Base-by-base conservation (phyloP, 164 flowering plant genomes). In the Akebia trifoliata region DNA sequence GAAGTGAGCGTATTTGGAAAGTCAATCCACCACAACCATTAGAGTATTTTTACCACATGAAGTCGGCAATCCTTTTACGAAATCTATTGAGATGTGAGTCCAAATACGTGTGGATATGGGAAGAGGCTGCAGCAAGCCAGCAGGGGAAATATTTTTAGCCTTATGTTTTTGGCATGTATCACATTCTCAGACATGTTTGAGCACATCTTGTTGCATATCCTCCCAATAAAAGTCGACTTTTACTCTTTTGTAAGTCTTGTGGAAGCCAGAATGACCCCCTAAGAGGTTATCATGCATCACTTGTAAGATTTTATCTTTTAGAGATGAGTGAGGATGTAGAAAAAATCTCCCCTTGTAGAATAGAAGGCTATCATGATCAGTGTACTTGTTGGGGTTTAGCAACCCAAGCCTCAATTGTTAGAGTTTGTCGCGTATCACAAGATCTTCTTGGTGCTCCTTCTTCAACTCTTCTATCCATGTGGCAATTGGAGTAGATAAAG, bases 91-190 rank as follows among this genome's bases (percentile, higher is more conserved):
- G n/a, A n/a, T n/a, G n/a, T n/a, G n/a, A n/a, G n/a, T 18, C 32
- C 32, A 29, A 25, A 29, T 14, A 1, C 18, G 51, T 22, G 15
- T 4, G 1, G 36, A 36, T 6, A 50, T 29, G 11, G 54, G 37
- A 1, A 50, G 22, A n/a, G 36, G 54, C 30, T 50, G 54, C 10
- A 50, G 36, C 37, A 50, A 30, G 9, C 54, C 54, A 29, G 36
- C 11, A 14, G 22, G 54, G 9, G 54, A 9, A 14, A 30, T 11
- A 50, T n/a, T 30, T 15, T 29, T 21, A 7, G 2, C 10, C 17
- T 29, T 29, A 15, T 31, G n/a, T 6, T 12, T 14, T 31, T 50
- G 37, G 36, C 1, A 29, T 2, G 21, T 30, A 29, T 50, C 37
- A 50, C 21, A 30, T 4, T 29, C 21, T 2, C 22, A 4, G 4